Evolutionary conservation across 2,329 filamentous ascomycete species (phyloP), one percentile per base, ranked within the genome.

Genomic region (Microsporum ferrugineum): DNA sequence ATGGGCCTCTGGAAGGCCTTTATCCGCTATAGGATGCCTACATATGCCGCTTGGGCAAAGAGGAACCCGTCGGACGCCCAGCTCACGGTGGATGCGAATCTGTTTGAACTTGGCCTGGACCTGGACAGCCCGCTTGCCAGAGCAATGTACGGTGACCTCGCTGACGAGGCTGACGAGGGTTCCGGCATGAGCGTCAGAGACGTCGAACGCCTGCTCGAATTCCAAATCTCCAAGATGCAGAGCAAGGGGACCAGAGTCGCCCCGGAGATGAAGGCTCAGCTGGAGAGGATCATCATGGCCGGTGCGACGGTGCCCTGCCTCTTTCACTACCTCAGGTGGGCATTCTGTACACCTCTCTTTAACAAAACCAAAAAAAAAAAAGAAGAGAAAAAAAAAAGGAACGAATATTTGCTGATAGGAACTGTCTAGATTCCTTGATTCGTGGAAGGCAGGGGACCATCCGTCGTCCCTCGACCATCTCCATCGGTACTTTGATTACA

Each of bases 401-500:
- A n/a, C 14, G 12, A n/a, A 43, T 34, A 14, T 5, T 12, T 34
- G 23, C 61, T 17, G 56, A 60, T 59, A 38, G 10, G 63, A 27
- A 55, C 59, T 10, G 5, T 10, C 34, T 66, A 89, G 87, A 66
- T 97, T 95, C 70, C 84, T 96, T 12, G 91, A 99, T 72, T 84
- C 91, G 0, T 97, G 91, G 92, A 84, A 88, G 71, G 86, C 90
- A 2, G 92, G 92, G 3, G 91, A 97, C 73, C 95, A 92, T 69
- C 85, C 88, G 10, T 89, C 88, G 0, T 88, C 94, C 0, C 94
- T 96, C 70, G 92, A 99, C 69, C 87, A 87, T 66, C 80, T 99
- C 23, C 91, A 97, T 72, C 86, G 90, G 58, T 99, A 96, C 73
- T 99, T 96, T 68, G 94, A 99, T 72, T 96, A 96, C 73, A 94